These are phyloP conservation scores for Perkinsela sp. DNA, from an alignment of 208 protist genomes.

Conservation along the genomic window DNA sequence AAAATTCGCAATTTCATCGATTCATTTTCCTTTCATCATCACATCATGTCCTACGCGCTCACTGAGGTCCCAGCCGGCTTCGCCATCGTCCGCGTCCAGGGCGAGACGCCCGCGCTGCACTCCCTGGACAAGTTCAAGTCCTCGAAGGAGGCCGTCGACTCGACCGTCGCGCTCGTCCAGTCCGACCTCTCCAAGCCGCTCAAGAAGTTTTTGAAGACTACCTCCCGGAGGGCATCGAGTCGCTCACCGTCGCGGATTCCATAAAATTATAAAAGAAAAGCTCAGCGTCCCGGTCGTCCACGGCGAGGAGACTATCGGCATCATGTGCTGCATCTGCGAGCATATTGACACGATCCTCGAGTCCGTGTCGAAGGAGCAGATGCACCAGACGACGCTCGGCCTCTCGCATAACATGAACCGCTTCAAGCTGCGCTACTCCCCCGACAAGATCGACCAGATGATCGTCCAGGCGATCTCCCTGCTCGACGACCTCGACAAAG, in stretches of 20 bases:
- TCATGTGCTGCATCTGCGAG: conserved; percentile 73
- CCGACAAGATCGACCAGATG: conserved; percentile 99
- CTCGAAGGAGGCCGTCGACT: conserved; percentile 82
- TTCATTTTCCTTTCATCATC: neutral
- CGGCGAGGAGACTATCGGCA: conserved; percentile 51
- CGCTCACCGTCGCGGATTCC: conserved; percentile 84
- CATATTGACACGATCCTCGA: conserved; percentile 68
- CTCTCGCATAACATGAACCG: conserved; percentile 90
- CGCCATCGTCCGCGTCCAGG: conserved; percentile 90
- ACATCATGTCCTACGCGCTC: conserved; percentile 78
- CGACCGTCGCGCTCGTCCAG: conserved; percentile 80
- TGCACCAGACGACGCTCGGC: conserved; percentile 81
- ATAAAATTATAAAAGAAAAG: conserved; percentile 82
- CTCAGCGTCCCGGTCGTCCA: conserved; percentile 71
- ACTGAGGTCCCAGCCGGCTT: conserved; percentile 92
- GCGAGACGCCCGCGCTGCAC: conserved; percentile 53
- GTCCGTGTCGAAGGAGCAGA: conserved; percentile 45
- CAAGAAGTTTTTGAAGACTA: conserved; percentile 92
- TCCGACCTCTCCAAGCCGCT: conserved; percentile 77
- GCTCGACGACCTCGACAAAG: conserved; percentile 95
- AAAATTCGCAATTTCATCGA: too few relatives aligned
- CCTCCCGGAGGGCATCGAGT: conserved; percentile 50
- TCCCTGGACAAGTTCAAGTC: conserved; percentile 71
- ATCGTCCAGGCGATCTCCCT: conserved; percentile 96
- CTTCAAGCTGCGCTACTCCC: conserved; percentile 98